Evolutionary conservation across 2,329 filamentous ascomycete species (phyloP), one percentile per base, ranked within the genome.

Genomic region (Cryphonectria nitschkei): DNA sequence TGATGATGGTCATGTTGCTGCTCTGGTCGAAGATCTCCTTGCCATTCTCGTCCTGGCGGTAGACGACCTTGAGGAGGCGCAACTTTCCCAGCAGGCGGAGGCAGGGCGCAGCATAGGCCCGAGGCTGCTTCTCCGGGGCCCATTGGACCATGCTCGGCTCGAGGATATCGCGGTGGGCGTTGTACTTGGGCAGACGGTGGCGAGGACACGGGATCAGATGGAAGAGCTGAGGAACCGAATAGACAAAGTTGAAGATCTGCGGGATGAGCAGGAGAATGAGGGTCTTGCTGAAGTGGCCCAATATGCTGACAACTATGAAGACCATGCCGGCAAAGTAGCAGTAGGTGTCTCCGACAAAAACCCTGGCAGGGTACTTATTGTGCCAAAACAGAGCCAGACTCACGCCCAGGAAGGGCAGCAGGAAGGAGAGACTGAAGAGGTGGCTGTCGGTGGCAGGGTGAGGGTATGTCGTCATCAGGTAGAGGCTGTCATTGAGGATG

Each of bases 271-370:
- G 86, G 66, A 99, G 88, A 69, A 97, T 88, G 62, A 99, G 87
- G 0, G 96, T 99, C 83, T 99, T 99, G 84, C 93, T 97, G 84
- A 99, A 99, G 83, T 99, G 96, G 34, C 96, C 96, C 67, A 98
- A 87, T 78, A 99, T 98, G 74, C 94, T 94, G 74, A 98, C 96
- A 61, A 98, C 95, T 68, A 95, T 96, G 79, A 99, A 99, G 54
- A 98, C 93, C 94, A 99, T 99, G 75, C 96, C 96, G 0, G 96
- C 96, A 81, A 99, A 98, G 83, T 99, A 99, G 87, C 96, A 99
- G 86, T 98, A 99, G 4, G 96, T 99, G 81, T 99, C 96, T 69
- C 96, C 96, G 13, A 98, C 95, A 78, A 99, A 99, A 13, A 98
- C 96, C 76, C 90, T 91, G 34, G 95, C 94, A 0, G 96, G 96